phyloP scores from a whole-genome alignment of 345 rosid species.

The Brassica napus region DNA sequence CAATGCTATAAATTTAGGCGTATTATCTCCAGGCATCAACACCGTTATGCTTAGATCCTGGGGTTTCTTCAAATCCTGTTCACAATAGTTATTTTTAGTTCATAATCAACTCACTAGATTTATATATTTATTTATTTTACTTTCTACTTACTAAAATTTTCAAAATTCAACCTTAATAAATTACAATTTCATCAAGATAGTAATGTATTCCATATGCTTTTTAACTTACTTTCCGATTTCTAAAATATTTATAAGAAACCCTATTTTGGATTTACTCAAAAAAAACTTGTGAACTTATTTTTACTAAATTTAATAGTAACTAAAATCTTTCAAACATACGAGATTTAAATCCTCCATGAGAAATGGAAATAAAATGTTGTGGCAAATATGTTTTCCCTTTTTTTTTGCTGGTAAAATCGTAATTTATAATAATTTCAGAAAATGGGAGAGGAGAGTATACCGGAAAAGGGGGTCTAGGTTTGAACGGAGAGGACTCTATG shows the following conservation, averaged over 20 bases:
- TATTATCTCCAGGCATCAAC: conserved; percentile 83
- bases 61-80: conserved; percentile 56
- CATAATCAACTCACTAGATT: background rate
- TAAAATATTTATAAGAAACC: background rate
- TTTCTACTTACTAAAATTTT: background rate
- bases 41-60: conserved; percentile 69
- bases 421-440: background rate
- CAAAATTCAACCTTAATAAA: background rate
- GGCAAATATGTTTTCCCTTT: background rate
- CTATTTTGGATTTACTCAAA: background rate
- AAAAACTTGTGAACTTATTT: background rate
- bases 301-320: background rate
- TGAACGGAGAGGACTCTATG: conserved; percentile 55
- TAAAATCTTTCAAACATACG: background rate
- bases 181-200: background rate
- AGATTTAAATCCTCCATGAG: background rate
- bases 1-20: conserved; percentile 90
- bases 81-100: background rate
- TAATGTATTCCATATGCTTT: background rate
- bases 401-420: background rate
- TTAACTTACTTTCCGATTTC: background rate
- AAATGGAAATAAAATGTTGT: background rate
- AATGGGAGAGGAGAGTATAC: conserved; percentile 39
- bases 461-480: conserved; percentile 42
- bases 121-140: no score